These are phyloP conservation scores for Coffea canephora DNA, from an alignment of 257 asterid genomes.

Conservation along the genomic window DNA sequence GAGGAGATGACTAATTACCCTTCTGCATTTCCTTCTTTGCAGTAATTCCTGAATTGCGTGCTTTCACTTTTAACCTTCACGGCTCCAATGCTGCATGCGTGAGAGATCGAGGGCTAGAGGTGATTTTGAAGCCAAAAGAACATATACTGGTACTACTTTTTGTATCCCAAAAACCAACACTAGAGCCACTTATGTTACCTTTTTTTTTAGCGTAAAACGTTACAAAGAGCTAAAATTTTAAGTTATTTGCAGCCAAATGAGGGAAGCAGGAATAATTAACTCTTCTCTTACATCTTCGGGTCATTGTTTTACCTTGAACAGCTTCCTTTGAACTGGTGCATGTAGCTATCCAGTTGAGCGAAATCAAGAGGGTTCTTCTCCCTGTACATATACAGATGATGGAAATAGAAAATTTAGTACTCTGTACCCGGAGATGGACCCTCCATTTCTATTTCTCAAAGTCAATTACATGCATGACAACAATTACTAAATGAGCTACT, in stretches of 20 bases:
- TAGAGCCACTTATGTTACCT: too few relatives aligned
- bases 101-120: neutral
- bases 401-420: too few relatives aligned
- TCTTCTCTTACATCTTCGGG: neutral
- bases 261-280: neutral
- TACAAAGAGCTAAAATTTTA: too few relatives aligned
- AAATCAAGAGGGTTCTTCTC: conserved; percentile 36
- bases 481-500: too few relatives aligned
- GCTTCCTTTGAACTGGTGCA: conserved; percentile 82
- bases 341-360: conserved; percentile 49
- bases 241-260: neutral
- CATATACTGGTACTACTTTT: neutral
- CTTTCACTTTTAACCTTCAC: conserved; percentile 65
- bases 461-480: too few relatives aligned
- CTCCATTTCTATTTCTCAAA: too few relatives aligned
- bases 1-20: conserved; percentile 41
- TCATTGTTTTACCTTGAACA: conserved; percentile 51
- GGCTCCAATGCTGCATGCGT: conserved; percentile 73
- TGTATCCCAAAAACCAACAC: too few relatives aligned
- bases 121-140: conserved; percentile 2
- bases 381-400: conserved; percentile 11
- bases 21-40: conserved; percentile 61
- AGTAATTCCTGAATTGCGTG: conserved; percentile 59
- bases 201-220: too few relatives aligned
- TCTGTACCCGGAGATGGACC: too few relatives aligned